These are phyloP conservation scores for Penicillium lagena DNA, from an alignment of 495 filamentous ascomycete species.

Conservation along the genomic window DNA sequence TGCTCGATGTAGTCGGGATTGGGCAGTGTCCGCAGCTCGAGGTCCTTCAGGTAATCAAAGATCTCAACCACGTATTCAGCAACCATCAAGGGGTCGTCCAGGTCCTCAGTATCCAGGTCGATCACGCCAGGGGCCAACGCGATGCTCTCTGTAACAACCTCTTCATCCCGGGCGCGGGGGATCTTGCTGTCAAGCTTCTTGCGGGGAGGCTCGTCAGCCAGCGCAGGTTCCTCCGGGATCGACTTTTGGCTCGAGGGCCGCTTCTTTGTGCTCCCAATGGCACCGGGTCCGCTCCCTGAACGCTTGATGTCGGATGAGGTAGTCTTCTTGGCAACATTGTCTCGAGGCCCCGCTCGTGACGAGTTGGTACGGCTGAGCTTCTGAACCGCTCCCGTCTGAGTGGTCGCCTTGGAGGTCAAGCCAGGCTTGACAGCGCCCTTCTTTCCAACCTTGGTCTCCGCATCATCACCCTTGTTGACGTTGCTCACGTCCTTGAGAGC, in stretches of 20 bases:
- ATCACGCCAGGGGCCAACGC: slow-evolving; percentile 44
- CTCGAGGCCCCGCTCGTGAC: slow-evolving; percentile 60
- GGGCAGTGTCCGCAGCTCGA: slow-evolving; percentile 76
- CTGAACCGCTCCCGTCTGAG: slow-evolving; percentile 65
- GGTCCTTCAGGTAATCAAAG: slow-evolving; percentile 88
- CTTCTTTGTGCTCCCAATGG: slow-evolving; percentile 53
- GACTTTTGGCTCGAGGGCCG: slow-evolving; percentile 43
- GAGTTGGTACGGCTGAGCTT: slow-evolving; percentile 66
- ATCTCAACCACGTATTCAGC: slow-evolving; percentile 97
- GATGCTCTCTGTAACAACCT: slow-evolving; percentile 15
- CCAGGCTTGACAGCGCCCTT: slow-evolving; percentile 58
- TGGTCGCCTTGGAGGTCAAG: slow-evolving; percentile 70
- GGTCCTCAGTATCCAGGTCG: slow-evolving; percentile 77
- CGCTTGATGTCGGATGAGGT: slow-evolving; percentile 52
- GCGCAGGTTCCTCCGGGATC: slow-evolving; percentile 56
- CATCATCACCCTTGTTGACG: slow-evolving; percentile 67
- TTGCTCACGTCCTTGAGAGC: slow-evolving; percentile 95
- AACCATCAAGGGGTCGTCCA: slow-evolving; percentile 93
- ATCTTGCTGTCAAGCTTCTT: slow-evolving; percentile 49
- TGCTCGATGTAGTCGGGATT: slow-evolving; percentile 92
- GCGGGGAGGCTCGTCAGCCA: slow-evolving; percentile 49
- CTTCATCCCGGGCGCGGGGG: slow-evolving; percentile 1
- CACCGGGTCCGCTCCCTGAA: slow-evolving; percentile 65
- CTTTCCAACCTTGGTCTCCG: slow-evolving; percentile 59
- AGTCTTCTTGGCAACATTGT: slow-evolving; percentile 56